Base-by-base conservation (phyloP, 2,329 filamentous ascomycete genomes). In the Canariomyces notabilis region DNA sequence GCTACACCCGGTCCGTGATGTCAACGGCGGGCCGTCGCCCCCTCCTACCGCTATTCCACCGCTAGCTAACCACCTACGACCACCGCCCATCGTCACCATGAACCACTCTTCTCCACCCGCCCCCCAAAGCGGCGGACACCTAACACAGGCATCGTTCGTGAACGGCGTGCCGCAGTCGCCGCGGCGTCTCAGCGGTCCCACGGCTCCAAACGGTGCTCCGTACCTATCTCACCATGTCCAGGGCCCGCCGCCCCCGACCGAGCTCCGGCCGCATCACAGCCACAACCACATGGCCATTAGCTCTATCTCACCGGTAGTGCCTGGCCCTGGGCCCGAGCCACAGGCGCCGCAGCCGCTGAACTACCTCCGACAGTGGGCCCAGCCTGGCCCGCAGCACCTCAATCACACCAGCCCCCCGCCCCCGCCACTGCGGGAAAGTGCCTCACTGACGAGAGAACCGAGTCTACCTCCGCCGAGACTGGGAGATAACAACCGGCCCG, bases 131-230 rank as follows among this genome's bases (percentile, higher is more conserved):
- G 44, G 44, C 9, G 26, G 66, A 4, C 61, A 66, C 37, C 66
- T 69, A 52, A 65, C 60, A 5, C 68, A 64, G 49, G 66, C 66
- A n/a, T 50, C 56, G 0, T 62, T 61, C 52, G 58, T 65, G 20
- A 78, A 72, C 43, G 72, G 72, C 18, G 58, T 74, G 43, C 72
- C 74, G 2, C 68, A 66, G 1, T 77, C 76, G 3, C 73, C 76
- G 16, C 71, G 72, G 26, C 67, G 72, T 31, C 51, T 67, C 44
- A 69, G 64, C 39, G 71, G 69, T 9, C 68, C 69, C 8, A 61
- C 69, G 14, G 61, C 69, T 7, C 63, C 59, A 21, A 69, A 61
- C 47, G 59, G 71, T 20, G 61, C 63, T 11, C 63, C 70, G n/a
- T 76, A 72, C 53, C 52, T 54, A 14, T 66, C 66, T 9, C 57